Conservation (phyloP, 352 stramenopile species). For the Phytophthora litchii region DNA sequence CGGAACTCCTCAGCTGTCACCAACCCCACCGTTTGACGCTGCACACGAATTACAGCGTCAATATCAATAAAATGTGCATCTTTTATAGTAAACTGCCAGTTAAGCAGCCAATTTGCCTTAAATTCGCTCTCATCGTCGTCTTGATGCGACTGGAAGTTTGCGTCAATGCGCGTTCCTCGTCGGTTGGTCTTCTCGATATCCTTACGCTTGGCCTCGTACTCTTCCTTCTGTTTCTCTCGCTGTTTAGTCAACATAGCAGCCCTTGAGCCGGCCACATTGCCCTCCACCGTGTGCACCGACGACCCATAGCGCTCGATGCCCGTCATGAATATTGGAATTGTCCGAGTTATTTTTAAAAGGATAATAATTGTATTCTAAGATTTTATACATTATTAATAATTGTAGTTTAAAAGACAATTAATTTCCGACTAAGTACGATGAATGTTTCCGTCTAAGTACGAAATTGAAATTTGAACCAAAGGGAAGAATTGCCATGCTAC, state of each 20-base stretch:
- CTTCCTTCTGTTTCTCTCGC: constrained; percentile 92
- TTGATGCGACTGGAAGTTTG: constrained; percentile 90
- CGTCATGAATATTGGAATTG: too few species aligned
- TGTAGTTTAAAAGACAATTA: too few species aligned
- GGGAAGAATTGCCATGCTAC: constrained; percentile 49
- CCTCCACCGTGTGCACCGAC: constrained; percentile 96
- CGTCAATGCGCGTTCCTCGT: constrained; percentile 87
- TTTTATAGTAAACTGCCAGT: too few species aligned
- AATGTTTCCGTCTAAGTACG: constrained; percentile 26
- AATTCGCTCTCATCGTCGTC: constrained; percentile 87
- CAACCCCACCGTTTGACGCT: constrained; percentile 90
- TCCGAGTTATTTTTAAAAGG: too few species aligned
- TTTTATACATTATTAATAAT: too few species aligned
- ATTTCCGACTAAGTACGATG: constrained; percentile 39
- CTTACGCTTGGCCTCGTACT: constrained; percentile 93
- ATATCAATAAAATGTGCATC: background rate
- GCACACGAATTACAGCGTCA: constrained; percentile 1
- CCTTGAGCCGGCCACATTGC: constrained; percentile 92
- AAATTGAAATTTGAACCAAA: constrained; percentile 8
- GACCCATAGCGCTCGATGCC: constrained; percentile 83
- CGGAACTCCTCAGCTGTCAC: constrained; percentile 96
- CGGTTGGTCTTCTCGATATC: constrained; percentile 88
- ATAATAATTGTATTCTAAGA: too few species aligned
- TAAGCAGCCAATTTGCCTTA: constrained; percentile 50
- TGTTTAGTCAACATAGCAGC: constrained; percentile 92